Evolutionary conservation across 345 rosid species (phyloP).

Genomic region (Corchorus capsularis): DNA sequence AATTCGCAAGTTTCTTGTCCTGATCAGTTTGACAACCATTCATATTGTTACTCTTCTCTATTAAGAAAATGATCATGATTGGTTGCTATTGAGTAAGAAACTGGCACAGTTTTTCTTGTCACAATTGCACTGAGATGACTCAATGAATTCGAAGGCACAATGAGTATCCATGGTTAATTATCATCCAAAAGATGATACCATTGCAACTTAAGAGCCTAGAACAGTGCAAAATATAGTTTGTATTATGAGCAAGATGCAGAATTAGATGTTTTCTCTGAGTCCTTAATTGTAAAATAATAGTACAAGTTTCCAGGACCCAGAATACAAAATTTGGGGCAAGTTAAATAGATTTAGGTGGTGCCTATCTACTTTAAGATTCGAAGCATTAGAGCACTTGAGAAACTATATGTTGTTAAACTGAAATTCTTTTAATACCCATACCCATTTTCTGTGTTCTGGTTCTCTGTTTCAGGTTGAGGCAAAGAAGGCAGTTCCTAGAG

Average conservation of each 20-base stretch:
- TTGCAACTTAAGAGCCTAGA: slow-evolving; percentile 2
- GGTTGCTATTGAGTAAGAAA: slow-evolving; percentile 18
- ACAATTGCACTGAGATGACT: not conserved
- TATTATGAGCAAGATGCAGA: not conserved
- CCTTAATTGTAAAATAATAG: not conserved
- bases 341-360: slow-evolving; percentile 19
- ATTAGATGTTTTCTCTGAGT: not conserved
- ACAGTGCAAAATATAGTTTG: slow-evolving; percentile 7
- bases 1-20: slow-evolving; percentile 14
- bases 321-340: not conserved
- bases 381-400: not conserved
- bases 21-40: not conserved
- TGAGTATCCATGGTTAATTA: not conserved
- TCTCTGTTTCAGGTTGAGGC: slow-evolving; percentile 83
- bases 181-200: not conserved
- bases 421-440: slow-evolving; percentile 6
- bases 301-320: not conserved
- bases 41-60: not conserved
- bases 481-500: slow-evolving; percentile 94
- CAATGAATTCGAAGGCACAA: slow-evolving; percentile 3
- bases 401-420: not conserved
- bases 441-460: not conserved
- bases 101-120: not conserved
- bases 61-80: too few species aligned
- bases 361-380: slow-evolving; percentile 11